Percentiles rank a stretch among this genome's conserved stretches.
Conservation (phyloP, 2,329 filamentous ascomycete genomes). For the Xylariaceae sp. region DNA sequence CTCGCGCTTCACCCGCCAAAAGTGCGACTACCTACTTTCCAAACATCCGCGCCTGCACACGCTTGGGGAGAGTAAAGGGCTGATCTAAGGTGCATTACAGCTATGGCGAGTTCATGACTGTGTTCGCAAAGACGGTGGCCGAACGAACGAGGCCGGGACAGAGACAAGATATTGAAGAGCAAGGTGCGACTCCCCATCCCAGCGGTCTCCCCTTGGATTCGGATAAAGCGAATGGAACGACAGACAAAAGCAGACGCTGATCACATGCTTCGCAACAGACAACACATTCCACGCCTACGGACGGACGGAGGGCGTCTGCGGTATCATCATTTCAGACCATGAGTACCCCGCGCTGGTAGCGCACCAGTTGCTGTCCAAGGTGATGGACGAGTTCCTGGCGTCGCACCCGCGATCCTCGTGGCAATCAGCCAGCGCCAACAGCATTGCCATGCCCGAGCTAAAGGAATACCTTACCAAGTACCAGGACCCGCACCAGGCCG, state of each 20-base stretch:
- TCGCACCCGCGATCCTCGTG: slow-evolving; percentile 76
- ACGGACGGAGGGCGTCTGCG: slow-evolving; percentile 75
- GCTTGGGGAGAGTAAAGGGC: slow-evolving; percentile 9
- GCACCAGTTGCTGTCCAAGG: slow-evolving; percentile 85
- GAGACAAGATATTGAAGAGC: slow-evolving; percentile 84
- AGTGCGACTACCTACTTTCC: slow-evolving; percentile 51
- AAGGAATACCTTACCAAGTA: slow-evolving; percentile 77
- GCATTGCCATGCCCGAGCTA: slow-evolving; percentile 72
- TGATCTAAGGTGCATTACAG: slow-evolving; percentile 37
- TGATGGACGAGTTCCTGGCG: slow-evolving; percentile 84
- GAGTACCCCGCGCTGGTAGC: slow-evolving; percentile 80
- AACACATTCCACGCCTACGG: slow-evolving; percentile 82
- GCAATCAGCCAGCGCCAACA: slow-evolving; percentile 55
- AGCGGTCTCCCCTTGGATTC: background rate
- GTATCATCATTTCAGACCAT: slow-evolving; percentile 78
- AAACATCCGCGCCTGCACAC: background rate
- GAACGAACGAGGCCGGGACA: slow-evolving; percentile 83
- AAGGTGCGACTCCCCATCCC: slow-evolving; percentile 57
- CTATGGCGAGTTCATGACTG: slow-evolving; percentile 74
- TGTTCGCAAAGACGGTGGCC: slow-evolving; percentile 87
- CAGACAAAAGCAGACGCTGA: slow-evolving; percentile 18
- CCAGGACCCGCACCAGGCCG: slow-evolving; percentile 87
- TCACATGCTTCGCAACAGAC: slow-evolving; percentile 48
- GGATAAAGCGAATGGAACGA: slow-evolving; percentile 7
- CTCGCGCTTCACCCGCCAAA: slow-evolving; percentile 78